Evolutionary conservation across 108 stramenopile genomes (phyloP).

Genomic region (Conticribra guillardii): DNA sequence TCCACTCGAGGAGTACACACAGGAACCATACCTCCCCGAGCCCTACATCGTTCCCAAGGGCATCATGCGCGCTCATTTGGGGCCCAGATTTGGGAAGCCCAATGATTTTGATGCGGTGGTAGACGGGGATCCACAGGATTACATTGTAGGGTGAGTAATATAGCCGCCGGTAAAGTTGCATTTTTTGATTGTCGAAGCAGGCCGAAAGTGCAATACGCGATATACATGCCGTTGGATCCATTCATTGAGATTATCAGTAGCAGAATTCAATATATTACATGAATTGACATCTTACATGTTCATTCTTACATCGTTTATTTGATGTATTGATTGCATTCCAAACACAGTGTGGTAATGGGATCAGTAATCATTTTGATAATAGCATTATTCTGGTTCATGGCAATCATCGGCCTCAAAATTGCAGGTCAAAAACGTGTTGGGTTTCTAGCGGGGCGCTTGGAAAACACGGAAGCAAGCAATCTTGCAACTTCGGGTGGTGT

Average conservation of each 20-base stretch:
- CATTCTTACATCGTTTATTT: not conserved
- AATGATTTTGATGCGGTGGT: constrained; percentile 9
- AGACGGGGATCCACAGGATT: constrained; percentile 2
- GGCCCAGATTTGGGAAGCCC: constrained; percentile 13
- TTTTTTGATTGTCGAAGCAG: not conserved
- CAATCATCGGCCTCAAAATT: constrained; percentile 33
- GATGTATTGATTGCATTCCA: not conserved
- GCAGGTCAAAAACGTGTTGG: constrained; percentile 35
- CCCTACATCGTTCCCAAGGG: not conserved
- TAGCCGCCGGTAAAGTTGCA: not conserved
- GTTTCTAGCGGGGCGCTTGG: constrained; percentile 38
- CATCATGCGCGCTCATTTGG: constrained; percentile 1
- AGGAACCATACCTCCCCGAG: not conserved
- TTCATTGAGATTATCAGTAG: no score
- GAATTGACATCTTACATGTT: not conserved
- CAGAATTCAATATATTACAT: no score
- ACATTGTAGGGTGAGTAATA: constrained; percentile 12
- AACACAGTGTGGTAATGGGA: not conserved
- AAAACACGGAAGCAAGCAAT: not conserved
- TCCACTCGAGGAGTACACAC: constrained; percentile 8
- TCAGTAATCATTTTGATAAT: constrained; percentile 31
- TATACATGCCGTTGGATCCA: no score
- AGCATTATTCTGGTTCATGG: constrained; percentile 44
- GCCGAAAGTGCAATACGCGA: no score
- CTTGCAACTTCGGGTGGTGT: not conserved